Conservation (phyloP, 225 moss, liverwort and hornwort species). For the Pseudisothecium myosuroides region DNA sequence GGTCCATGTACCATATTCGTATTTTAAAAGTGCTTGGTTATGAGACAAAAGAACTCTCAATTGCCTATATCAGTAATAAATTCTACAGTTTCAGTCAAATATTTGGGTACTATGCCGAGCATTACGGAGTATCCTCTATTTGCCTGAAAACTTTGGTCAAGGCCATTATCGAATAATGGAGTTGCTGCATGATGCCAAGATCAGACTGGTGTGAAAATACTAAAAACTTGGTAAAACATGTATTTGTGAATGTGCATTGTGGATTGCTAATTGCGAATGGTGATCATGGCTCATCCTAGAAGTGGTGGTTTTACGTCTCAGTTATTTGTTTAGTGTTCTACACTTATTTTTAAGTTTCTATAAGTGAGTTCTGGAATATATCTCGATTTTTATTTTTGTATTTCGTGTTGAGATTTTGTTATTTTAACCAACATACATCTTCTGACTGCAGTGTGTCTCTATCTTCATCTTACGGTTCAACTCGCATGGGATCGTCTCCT, state of each 20-base stretch:
- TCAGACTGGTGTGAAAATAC: neutral
- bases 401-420: neutral
- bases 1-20: neutral
- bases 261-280: neutral
- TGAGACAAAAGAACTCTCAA: neutral
- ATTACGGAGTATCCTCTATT: neutral
- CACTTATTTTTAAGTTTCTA: neutral
- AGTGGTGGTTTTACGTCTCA: neutral
- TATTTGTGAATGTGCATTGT: neutral
- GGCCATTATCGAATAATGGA: neutral
- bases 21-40: neutral
- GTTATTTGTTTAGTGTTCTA: neutral
- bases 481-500: slow-evolving; percentile 75
- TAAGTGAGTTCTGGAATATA: neutral
- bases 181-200: neutral
- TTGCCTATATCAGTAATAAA: neutral
- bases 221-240: neutral
- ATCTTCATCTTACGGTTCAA: slow-evolving; percentile 78
- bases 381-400: neutral
- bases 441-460: slow-evolving; percentile 53
- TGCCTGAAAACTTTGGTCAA: neutral
- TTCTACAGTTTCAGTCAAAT: neutral
- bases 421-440: neutral
- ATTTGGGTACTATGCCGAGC: neutral
- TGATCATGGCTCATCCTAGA: neutral